A percentile compares a stretch with the other conserved stretches of the same genome.
phyloP scores from a whole-genome alignment of 2,329 filamentous ascomycete genomes.

The Sporothrix pseudoabietina region DNA sequence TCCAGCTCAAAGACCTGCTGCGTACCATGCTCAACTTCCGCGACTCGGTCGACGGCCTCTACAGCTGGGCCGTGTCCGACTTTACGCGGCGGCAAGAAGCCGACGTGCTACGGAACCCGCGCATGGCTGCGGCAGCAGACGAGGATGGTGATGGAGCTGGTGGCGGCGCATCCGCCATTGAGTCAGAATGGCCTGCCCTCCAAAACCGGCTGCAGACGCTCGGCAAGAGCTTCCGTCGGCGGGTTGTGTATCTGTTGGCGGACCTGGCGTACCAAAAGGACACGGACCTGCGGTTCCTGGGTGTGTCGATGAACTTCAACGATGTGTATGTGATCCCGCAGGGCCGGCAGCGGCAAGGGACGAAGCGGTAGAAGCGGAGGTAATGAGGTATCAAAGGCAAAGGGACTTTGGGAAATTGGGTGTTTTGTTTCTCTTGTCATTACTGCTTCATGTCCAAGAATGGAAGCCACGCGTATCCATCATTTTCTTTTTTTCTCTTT shows the following conservation, averaged over 20 bases:
- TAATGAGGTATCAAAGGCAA: background rate
- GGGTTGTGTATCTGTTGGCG: constrained; percentile 79
- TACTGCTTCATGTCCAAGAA: background rate
- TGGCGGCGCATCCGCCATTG: constrained; percentile 59
- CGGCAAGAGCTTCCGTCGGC: constrained; percentile 72
- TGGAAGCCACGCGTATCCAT: background rate
- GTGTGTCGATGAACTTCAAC: constrained; percentile 99
- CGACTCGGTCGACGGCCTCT: constrained; percentile 89
- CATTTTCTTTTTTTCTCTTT: background rate
- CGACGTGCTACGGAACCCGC: constrained; percentile 62
- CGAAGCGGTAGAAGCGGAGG: constrained; percentile 22
- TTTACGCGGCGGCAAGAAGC: constrained; percentile 89
- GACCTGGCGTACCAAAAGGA: constrained; percentile 93
- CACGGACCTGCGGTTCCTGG: constrained; percentile 91
- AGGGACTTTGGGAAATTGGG: background rate
- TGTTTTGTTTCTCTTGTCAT: background rate
- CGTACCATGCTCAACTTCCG: constrained; percentile 93
- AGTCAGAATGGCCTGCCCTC: constrained; percentile 70
- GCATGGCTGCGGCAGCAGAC: constrained; percentile 31
- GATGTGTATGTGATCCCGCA: constrained; percentile 72
- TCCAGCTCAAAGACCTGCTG: constrained; percentile 87
- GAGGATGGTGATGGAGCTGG: constrained; percentile 58
- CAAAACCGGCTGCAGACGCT: constrained; percentile 72
- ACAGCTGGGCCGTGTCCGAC: constrained; percentile 91
- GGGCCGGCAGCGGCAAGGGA: constrained; percentile 30